These are phyloP conservation scores for Cucurbita maxima DNA, from an alignment of 306 rosid species.

Conservation along the genomic window DNA sequence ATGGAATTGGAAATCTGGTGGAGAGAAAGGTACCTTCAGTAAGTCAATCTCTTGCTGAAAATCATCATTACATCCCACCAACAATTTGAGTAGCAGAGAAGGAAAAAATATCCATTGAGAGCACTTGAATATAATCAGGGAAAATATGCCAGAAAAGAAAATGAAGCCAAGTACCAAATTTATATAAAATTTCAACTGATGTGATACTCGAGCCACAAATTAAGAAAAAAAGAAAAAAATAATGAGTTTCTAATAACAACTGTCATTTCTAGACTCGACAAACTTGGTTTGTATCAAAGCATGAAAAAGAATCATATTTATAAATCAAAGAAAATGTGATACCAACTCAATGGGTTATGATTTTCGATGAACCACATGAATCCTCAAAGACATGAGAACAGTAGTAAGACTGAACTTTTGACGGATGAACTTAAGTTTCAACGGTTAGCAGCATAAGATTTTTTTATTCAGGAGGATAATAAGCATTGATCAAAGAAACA, in stretches of 20 bases:
- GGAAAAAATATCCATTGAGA: slow-evolving; percentile 10
- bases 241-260: background rate
- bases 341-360: background rate
- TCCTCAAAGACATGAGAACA: background rate
- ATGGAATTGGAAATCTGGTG: slow-evolving; percentile 6
- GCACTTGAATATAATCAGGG: background rate
- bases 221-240: background rate
- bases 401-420: background rate
- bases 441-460: background rate
- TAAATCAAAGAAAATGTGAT: background rate
- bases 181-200: background rate
- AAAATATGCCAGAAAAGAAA: background rate
- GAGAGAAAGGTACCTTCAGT: slow-evolving; percentile 51
- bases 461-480: background rate
- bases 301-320: background rate
- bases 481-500: slow-evolving; percentile 3
- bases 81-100: slow-evolving; percentile 13
- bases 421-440: slow-evolving; percentile 5
- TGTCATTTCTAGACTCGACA: background rate
- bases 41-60: slow-evolving; percentile 96
- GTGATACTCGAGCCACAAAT: background rate
- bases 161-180: background rate
- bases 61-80: slow-evolving; percentile 20
- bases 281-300: background rate
- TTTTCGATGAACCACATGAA: background rate